Base-by-base conservation (phyloP, 768 basidiomycete species). In the Chalciporus sphaerocephalus region DNA sequence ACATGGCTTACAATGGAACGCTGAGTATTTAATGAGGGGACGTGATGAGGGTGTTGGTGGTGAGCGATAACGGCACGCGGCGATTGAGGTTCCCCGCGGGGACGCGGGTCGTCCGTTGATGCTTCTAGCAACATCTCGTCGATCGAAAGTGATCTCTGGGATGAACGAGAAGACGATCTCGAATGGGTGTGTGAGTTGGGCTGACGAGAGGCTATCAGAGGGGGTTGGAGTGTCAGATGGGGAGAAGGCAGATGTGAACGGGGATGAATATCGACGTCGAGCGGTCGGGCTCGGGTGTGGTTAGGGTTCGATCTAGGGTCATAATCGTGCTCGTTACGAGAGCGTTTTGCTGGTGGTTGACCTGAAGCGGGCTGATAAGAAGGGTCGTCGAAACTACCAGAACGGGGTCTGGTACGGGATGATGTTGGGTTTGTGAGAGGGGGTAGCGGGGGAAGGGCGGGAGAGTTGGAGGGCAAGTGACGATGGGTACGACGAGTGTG, bases 261-360 rank as follows among this genome's bases (percentile, higher is more conserved):
- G 42, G 52, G 45, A 39, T 66, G 67, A 17, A 51, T 41, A 17
- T 66, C 58, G 48, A 58, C 57, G 39, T 58, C 58, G 21, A 51
- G 35, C 7, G 43, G 30, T 1, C 54, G 60, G 8, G 13, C 51
- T 9, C 57, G 58, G 10, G 40, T 38, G 4, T 49, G 45, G 16
- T 33, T 34, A 49, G 44, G 8, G 38, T 38, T 46, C 0, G 39
- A 34, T 37, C 50, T 49, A 41, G 56, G 52, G 39, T 65, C 59
- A 36, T 66, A 60, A 34, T 69, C 68, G 46, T 67, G 69, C 11
- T 70, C 74, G 30, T 54, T 58, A 25, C 78, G 68, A 0, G 67
- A 49, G 24, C 74, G 72, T 60, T 83, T 83, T 23, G 64, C 33
- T 6, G 82, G 80, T 0, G 78, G 79, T 23, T 73, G 72, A 0